A percentile compares a stretch with the other conserved stretches of the same genome.
Evolutionary conservation across 495 filamentous ascomycete species (phyloP).

Genomic region (Aspergillus egyptiacus): DNA sequence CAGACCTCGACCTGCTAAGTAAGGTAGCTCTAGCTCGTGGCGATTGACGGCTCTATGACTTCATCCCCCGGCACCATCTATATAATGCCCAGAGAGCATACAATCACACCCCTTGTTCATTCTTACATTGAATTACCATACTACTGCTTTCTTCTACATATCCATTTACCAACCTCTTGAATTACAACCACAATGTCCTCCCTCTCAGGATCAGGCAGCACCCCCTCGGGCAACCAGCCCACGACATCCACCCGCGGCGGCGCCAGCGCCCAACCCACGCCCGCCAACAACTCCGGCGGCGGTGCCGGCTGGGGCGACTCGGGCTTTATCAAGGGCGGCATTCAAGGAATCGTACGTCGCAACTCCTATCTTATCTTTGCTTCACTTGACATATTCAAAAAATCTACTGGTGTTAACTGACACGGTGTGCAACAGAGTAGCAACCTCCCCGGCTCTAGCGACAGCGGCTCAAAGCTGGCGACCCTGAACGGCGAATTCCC

Average conservation of each 20-base stretch:
- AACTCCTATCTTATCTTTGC: not conserved
- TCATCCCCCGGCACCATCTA: no score
- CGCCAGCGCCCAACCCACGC: conserved; percentile 4
- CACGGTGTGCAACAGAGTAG: not conserved
- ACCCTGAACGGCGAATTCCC: not conserved
- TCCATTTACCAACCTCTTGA: no score
- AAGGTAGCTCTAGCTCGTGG: no score
- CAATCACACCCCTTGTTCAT: no score
- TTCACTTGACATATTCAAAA: not conserved
- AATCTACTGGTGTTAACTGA: no score
- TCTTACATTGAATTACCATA: no score
- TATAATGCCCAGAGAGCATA: no score
- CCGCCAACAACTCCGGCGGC: conserved; percentile 4
- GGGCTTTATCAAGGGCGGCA: conserved; percentile 1
- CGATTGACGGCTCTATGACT: no score
- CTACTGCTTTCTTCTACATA: no score
- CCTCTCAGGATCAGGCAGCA: not conserved
- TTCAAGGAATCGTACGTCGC: conserved; percentile 1
- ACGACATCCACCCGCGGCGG: conserved; percentile 6
- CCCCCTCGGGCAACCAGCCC: conserved; percentile 2
- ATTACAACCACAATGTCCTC: conserved; percentile 2
- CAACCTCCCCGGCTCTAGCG: conserved; percentile 1
- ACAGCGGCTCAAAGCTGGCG: not conserved
- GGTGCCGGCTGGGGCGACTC: conserved; percentile 1
- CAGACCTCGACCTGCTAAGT: no score